Evolutionary conservation across 2,329 filamentous ascomycete genomes (phyloP).

Genomic region (Clarireedia monteithiana): DNA sequence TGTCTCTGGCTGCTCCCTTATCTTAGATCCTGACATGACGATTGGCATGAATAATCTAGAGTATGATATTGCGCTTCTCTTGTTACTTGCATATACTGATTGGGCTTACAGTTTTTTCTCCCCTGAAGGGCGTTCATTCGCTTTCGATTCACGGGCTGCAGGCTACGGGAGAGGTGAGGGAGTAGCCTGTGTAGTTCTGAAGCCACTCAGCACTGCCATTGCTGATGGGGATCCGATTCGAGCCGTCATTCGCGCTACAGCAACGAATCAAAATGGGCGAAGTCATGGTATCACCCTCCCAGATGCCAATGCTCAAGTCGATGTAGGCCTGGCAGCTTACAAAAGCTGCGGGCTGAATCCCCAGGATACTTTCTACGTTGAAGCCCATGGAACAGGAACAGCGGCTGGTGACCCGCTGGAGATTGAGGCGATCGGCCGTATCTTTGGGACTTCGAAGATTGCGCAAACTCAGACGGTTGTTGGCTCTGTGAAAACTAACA

Average conservation of each 20-base stretch:
- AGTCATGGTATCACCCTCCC: conserved; percentile 47
- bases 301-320: conserved; percentile 36
- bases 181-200: too few relatives aligned
- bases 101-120: too few relatives aligned
- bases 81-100: too few relatives aligned
- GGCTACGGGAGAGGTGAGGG: too few relatives aligned
- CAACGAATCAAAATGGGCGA: conserved; percentile 42
- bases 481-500: conserved; percentile 20
- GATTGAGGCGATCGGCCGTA: conserved; percentile 6
- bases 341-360: conserved; percentile 33
- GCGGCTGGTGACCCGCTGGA: conserved; percentile 18
- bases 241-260: conserved; percentile 41
- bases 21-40: too few relatives aligned
- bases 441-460: conserved; percentile 1
- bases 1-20: too few relatives aligned
- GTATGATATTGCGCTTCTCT: too few relatives aligned
- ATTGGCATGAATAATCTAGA: too few relatives aligned
- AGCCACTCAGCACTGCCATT: too few relatives aligned
- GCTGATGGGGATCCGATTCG: conserved; percentile 48
- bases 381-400: conserved; percentile 18
- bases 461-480: conserved; percentile 5
- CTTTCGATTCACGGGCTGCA: too few relatives aligned
- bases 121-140: too few relatives aligned
- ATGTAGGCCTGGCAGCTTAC: conserved; percentile 38
- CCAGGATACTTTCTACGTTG: conserved; percentile 4